Evolutionary conservation across 1,284 basidiomycete genomes (phyloP), one percentile per base, ranked within the genome.

Genomic region (Cryptococcus floricola): DNA sequence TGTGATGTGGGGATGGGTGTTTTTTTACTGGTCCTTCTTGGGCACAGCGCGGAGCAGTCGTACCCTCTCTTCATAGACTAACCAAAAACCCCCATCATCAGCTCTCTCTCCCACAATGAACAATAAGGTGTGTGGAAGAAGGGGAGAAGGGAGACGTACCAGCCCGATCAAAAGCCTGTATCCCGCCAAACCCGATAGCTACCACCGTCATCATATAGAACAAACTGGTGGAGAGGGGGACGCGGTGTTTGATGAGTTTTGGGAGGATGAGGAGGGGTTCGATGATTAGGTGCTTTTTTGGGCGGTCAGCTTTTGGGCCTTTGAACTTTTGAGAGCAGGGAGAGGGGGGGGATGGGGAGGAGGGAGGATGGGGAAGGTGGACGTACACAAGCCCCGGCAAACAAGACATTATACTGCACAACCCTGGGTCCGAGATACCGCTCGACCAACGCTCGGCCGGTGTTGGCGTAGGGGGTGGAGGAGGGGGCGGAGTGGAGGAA

Each of bases 131-230:
- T 34, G 41, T 23, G 4, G 7, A 19, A 19, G 18, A 13, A 3
- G 38, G 14, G n/a, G 4, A 19, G 19, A 19, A 19, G 19, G 19
- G 19, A 19, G 19, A 58, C 70, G 57, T 52, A 74, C 72, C 58
- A 48, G 67, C 69, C 50, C 70, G 67, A 50, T 57, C 57, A 53
- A 66, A 66, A 41, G 70, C 66, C 48, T 66, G 66, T n/a, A 73
- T 58, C 1, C 62, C 62, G 3, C 64, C 69, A 38, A 64, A 67
- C 0, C 73, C 73, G 18, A 71, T 48, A 1, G 53, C 37, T 2
- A 66, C 49, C 25, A 66, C 65, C 9, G 60, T 63, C 18, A 66
- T 42, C 16, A 74, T 31, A 68, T 60, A 60, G 9, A 54, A 25
- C 61, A 73, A 58, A 18, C 53, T 54, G 2, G 57, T 54, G 27